Conservation (phyloP, 2,329 filamentous ascomycete genomes). For the Colletotrichum zoysiae region DNA sequence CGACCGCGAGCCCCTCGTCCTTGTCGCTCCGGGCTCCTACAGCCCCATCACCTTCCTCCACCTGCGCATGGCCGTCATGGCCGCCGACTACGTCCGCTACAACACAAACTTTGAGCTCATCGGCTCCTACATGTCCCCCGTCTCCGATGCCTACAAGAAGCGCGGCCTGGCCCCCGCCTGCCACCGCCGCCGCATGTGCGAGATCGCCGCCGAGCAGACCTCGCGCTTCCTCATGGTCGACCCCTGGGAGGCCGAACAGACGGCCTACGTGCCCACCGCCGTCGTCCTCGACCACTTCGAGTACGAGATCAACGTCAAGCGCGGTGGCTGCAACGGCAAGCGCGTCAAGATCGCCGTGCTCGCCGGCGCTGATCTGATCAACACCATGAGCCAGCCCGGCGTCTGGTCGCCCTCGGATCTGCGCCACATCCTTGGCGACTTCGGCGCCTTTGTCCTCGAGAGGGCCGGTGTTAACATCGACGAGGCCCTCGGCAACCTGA, state of each 20-base stretch:
- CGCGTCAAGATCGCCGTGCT: slow-evolving; percentile 82
- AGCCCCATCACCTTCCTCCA: slow-evolving; percentile 82
- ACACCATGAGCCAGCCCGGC: slow-evolving; percentile 78
- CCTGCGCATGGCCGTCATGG: slow-evolving; percentile 90
- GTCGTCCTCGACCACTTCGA: slow-evolving; percentile 92
- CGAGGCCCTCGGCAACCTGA: slow-evolving; percentile 84
- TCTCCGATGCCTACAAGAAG: slow-evolving; percentile 78
- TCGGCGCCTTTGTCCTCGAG: slow-evolving; percentile 88
- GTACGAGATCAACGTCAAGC: slow-evolving; percentile 85
- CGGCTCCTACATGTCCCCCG: slow-evolving; percentile 87
- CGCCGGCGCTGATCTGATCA: slow-evolving; percentile 81
- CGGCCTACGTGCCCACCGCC: slow-evolving; percentile 88
- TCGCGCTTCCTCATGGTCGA: slow-evolving; percentile 89
- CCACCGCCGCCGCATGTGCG: slow-evolving; percentile 87
- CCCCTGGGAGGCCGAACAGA: slow-evolving; percentile 88
- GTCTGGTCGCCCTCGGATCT: slow-evolving; percentile 90
- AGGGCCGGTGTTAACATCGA: slow-evolving; percentile 90
- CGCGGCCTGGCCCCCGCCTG: slow-evolving; percentile 79
- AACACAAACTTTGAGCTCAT: slow-evolving; percentile 83
- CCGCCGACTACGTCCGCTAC: slow-evolving; percentile 81
- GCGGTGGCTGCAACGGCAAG: slow-evolving; percentile 80
- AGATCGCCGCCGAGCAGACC: slow-evolving; percentile 80
- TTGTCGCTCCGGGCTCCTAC: slow-evolving; percentile 79
- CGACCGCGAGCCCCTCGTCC: slow-evolving; percentile 71
- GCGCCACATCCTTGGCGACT: slow-evolving; percentile 87